Evolutionary conservation across 2,329 filamentous ascomycete genomes (phyloP), one percentile per base, ranked within the genome.

Genomic region (Alternaria ethzedia): DNA sequence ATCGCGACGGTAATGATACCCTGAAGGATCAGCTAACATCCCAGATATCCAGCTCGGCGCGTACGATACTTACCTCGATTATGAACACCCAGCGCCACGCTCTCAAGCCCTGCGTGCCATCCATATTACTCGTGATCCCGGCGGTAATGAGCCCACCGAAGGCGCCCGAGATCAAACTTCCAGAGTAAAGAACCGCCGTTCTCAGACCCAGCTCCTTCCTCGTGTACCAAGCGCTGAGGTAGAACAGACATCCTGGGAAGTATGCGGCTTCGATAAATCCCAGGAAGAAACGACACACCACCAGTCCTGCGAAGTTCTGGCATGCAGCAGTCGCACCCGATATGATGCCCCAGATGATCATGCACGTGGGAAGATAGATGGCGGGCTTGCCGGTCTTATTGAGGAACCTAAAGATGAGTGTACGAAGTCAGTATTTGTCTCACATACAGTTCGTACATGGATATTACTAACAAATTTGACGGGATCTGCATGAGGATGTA

Each of bases 31-130:
- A 60, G 51, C 51, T 17, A 11, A 23, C 12, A 21, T n/a, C 3
- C 5, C 15, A 17, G 11, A 41, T 5, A 23, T 1, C 25, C 5
- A 3, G 15, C 3, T 25, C 6, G 4, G 6, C 28, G 28, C 17
- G 17, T 36, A 3, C 7, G 17, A n/a, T 8, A 30, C 28, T 30
- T n/a, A 56, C 58, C n/a, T 62, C 90, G 43, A 92, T 88, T 57
- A 93, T 88, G 79, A 91, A 91, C 0, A 91, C 80, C 86, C 86
- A 90, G 12, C 88, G 82, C 90, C 86, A 93, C 5, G 88, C 88
- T 3, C 83, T 79, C 3, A 89, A 79, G 0, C 89, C 89, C 8
- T 79, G 79, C 0, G 79, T 79, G 2, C 86, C 84, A 63, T 90
- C 84, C 83, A 94, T 86, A 54, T 89, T 87, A n/a, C 82, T 81